phyloP scores from a whole-genome alignment of 768 basidiomycete species.

The Russula ochroleuca region DNA sequence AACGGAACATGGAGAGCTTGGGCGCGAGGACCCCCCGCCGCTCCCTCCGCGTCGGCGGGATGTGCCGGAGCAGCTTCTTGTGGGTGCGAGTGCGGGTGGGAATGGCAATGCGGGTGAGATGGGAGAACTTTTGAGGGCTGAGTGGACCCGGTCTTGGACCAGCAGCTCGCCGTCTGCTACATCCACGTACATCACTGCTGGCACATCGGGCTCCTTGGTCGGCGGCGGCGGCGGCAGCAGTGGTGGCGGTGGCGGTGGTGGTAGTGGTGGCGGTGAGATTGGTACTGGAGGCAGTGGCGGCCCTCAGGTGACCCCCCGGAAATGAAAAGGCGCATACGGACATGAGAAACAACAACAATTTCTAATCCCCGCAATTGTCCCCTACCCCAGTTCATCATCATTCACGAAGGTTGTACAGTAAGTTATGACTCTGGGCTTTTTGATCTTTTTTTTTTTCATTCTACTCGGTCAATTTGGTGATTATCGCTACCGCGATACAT shows the following conservation, averaged over 20 bases:
- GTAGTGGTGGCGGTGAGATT: not conserved
- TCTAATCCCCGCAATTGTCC: not conserved
- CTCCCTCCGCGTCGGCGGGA: not conserved
- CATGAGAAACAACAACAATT: too few relatives aligned
- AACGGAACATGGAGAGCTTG: conserved; percentile 24
- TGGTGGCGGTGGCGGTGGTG: too few relatives aligned
- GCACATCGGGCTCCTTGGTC: conserved; percentile 3
- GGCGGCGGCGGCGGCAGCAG: not conserved
- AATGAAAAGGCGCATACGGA: too few relatives aligned
- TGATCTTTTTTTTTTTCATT: too few relatives aligned
- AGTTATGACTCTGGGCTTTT: not conserved
- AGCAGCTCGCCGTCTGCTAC: conserved; percentile 11
- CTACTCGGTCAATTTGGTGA: too few relatives aligned
- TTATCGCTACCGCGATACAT: too few relatives aligned
- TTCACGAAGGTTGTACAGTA: not conserved
- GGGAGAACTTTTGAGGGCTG: conserved; percentile 9
- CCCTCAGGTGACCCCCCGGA: not conserved
- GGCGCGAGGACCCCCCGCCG: not conserved
- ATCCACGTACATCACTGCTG: conserved; percentile 5
- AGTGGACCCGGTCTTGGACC: conserved; percentile 13
- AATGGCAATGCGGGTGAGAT: not conserved
- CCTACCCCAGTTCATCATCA: too few relatives aligned
- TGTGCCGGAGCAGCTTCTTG: not conserved
- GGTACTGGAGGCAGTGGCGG: not conserved
- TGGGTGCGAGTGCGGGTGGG: not conserved